These are phyloP conservation scores for Nepenthes mirabilis DNA, from an alignment of 148 eudicot species.

Conservation along the genomic window DNA sequence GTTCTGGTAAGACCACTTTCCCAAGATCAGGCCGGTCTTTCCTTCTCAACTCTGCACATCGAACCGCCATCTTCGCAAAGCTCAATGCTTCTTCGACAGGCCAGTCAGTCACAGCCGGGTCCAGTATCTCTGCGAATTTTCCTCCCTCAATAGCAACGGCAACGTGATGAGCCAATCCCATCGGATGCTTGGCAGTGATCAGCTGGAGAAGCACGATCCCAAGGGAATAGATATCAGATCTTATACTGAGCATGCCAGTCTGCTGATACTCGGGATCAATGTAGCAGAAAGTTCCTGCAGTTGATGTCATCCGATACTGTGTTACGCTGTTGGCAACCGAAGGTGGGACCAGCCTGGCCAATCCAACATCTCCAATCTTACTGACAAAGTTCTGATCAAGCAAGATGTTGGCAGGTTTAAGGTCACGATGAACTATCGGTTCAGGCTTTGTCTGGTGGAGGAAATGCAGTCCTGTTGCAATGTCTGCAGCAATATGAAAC, in stretches of 20 bases:
- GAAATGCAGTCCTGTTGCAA: conserved; percentile 39
- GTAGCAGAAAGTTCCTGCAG: conserved; percentile 65
- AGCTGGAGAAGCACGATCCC: conserved; percentile 55
- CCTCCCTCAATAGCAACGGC: conserved; percentile 28
- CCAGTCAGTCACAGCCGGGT: conserved; percentile 54
- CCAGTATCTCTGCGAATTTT: conserved; percentile 32
- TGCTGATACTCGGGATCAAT: conserved; percentile 74
- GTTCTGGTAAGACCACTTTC: conserved; percentile 44
- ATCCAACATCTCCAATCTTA: conserved; percentile 64
- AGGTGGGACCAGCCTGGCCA: conserved; percentile 60
- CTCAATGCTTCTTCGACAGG: conserved; percentile 43
- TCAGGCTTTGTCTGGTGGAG: conserved; percentile 68
- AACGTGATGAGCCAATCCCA: conserved; percentile 50
- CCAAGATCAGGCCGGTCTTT: conserved; percentile 70
- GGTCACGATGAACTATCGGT: conserved; percentile 62
- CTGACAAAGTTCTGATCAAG: conserved; percentile 53
- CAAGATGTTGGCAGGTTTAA: conserved; percentile 58
- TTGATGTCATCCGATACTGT: conserved; percentile 47
- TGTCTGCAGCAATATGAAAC: conserved; percentile 43
- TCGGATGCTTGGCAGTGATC: conserved; percentile 49
- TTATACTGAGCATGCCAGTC: conserved; percentile 57
- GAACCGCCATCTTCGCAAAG: conserved; percentile 40
- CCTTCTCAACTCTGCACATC: conserved; percentile 44
- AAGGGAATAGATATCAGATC: conserved; percentile 56
- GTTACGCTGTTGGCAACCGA: conserved; percentile 49